Conservation (phyloP, 441 rosid genomes). For the Codiaeum variegatum region DNA sequence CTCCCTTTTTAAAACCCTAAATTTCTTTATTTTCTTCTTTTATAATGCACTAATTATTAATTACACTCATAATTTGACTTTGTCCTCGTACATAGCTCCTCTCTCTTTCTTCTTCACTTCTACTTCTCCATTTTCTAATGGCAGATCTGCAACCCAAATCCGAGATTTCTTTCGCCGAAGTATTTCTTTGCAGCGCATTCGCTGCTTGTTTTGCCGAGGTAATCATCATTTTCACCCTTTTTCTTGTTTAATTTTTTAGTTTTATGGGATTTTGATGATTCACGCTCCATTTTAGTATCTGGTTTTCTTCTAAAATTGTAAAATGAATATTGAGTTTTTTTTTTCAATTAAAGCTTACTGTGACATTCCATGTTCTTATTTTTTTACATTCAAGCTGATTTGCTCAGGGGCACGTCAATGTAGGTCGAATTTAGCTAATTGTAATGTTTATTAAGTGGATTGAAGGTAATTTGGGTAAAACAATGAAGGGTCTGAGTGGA, state of each 20-base stretch:
- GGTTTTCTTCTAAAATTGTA: neutral
- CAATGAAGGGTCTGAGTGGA: neutral
- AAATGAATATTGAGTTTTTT: neutral
- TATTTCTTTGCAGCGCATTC: constrained; percentile 85
- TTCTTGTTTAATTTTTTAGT: neutral
- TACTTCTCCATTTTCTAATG: constrained; percentile 25
- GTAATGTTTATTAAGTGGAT: neutral
- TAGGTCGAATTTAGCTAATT: neutral
- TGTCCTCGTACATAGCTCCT: neutral
- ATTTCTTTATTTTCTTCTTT: neutral
- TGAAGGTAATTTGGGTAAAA: neutral
- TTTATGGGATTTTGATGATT: neutral
- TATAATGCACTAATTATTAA: too few species aligned
- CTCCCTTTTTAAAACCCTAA: neutral
- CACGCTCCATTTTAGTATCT: neutral
- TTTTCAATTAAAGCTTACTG: neutral
- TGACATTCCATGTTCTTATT: neutral
- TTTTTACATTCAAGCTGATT: neutral
- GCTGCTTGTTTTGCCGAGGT: constrained; percentile 99
- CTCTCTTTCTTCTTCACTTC: constrained; percentile 15
- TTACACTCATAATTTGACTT: neutral
- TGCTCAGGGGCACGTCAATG: neutral
- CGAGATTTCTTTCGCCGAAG: constrained; percentile 73
- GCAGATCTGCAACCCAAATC: constrained; percentile 63
- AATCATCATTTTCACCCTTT: neutral